phyloP scores from a whole-genome alignment of 139 green algal genomes.

The Mesostigma viride region DNA sequence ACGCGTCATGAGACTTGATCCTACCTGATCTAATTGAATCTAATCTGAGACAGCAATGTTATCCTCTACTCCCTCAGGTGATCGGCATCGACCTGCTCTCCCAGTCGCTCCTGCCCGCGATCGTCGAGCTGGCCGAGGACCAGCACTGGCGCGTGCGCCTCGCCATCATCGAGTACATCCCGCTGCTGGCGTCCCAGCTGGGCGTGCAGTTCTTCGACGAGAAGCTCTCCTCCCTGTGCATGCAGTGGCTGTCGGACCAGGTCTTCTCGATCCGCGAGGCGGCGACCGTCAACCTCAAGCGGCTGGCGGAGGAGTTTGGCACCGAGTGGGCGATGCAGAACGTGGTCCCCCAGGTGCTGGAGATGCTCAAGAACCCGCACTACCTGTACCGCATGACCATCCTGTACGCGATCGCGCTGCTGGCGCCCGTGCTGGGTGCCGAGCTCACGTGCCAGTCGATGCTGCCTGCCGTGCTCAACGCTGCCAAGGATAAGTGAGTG shows the following conservation, averaged over 20 bases:
- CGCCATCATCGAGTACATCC: constrained; percentile 97
- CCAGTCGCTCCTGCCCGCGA: constrained; percentile 85
- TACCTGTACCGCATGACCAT: constrained; percentile 96
- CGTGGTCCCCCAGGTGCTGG: constrained; percentile 63
- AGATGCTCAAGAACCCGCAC: constrained; percentile 57
- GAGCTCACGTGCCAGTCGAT: constrained; percentile 72
- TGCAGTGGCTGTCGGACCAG: constrained; percentile 86
- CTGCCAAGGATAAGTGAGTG: constrained; percentile 53
- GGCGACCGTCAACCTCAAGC: constrained; percentile 70
- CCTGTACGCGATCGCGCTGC: constrained; percentile 59
- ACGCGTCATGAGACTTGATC: no score
- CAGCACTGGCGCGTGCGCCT: constrained; percentile 95
- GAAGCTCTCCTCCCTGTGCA: constrained; percentile 86
- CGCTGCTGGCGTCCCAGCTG: constrained; percentile 85
- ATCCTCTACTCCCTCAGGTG: constrained; percentile 56
- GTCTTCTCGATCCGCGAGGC: constrained; percentile 83
- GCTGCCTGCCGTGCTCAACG: constrained; percentile 72
- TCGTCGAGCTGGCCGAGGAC: constrained; percentile 94
- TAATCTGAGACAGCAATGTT: no score
- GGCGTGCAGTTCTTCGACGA: constrained; percentile 49
- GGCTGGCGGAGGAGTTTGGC: constrained; percentile 85
- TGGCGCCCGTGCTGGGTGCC: constrained; percentile 62
- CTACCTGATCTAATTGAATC: no score
- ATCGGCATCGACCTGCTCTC: constrained; percentile 88
- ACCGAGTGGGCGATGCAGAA: constrained; percentile 79